Percentiles rank a stretch among this genome's conserved stretches.
phyloP scores from a whole-genome alignment of 352 stramenopile genomes.

The Phytophthora sp. region DNA sequence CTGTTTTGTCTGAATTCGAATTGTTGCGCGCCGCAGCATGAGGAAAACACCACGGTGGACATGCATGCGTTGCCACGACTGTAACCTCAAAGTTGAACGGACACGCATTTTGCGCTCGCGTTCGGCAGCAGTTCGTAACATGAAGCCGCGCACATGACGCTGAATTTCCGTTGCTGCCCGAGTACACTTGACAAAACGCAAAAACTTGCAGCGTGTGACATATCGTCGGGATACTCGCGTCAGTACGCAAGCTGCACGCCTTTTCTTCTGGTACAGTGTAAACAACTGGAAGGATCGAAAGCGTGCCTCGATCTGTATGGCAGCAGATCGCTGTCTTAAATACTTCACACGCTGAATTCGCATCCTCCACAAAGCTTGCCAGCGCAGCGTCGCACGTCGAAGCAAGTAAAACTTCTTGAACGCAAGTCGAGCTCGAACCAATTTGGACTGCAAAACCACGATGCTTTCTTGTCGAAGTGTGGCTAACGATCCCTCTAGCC shows the following conservation, averaged over 20 bases:
- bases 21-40: slow-evolving; percentile 26
- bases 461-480: slow-evolving; percentile 52
- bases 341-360: slow-evolving; percentile 34
- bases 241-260: slow-evolving; percentile 38
- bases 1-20: slow-evolving; percentile 58
- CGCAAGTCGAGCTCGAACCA: slow-evolving; percentile 43
- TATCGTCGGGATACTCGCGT: slow-evolving; percentile 45
- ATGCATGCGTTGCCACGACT: slow-evolving; percentile 71
- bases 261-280: slow-evolving; percentile 35
- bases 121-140: slow-evolving; percentile 67
- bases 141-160: slow-evolving; percentile 53
- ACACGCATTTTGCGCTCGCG: slow-evolving; percentile 56
- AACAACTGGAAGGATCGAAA: slow-evolving; percentile 39
- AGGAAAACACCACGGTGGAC: slow-evolving; percentile 36
- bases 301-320: slow-evolving; percentile 41
- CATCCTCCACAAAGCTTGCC: slow-evolving; percentile 70
- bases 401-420: slow-evolving; percentile 50
- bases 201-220: slow-evolving; percentile 50
- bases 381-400: slow-evolving; percentile 36
- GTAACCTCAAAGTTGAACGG: slow-evolving; percentile 43
- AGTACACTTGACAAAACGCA: slow-evolving; percentile 37
- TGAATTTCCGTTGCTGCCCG: slow-evolving; percentile 53
- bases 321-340: slow-evolving; percentile 34
- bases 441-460: slow-evolving; percentile 58
- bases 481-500: slow-evolving; percentile 58